phyloP scores from a whole-genome alignment of 2,329 filamentous ascomycete genomes.

The Colletotrichum sp. region DNA sequence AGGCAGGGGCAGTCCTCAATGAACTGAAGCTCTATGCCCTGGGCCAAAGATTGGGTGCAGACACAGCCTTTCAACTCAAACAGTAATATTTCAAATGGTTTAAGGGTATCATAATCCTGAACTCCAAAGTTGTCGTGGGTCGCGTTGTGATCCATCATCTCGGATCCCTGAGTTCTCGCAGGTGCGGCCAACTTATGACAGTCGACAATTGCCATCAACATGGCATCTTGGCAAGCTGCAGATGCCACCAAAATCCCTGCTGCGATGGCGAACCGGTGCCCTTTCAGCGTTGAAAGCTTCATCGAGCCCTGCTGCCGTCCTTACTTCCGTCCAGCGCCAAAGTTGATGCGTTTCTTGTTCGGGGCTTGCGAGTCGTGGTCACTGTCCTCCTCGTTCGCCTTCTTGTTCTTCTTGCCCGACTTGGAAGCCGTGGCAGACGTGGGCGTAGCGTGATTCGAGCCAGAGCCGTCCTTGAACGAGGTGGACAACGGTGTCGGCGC shows the following conservation, averaged over 20 bases:
- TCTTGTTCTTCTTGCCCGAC: conserved; percentile 54
- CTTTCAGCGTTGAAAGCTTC: background rate
- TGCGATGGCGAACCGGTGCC: background rate
- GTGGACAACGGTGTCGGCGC: conserved; percentile 62
- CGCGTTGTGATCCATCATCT: background rate
- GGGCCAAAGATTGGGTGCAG: background rate
- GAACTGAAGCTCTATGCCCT: background rate
- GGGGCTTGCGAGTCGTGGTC: conserved; percentile 59
- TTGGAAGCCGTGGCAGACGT: conserved; percentile 55
- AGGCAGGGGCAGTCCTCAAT: background rate
- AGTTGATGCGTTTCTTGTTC: conserved; percentile 64
- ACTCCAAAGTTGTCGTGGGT: background rate
- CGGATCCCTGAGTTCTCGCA: background rate
- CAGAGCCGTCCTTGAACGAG: conserved; percentile 51
- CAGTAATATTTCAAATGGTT: background rate
- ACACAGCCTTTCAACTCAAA: background rate
- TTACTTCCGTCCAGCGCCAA: conserved; percentile 59
- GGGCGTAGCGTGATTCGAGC: conserved; percentile 60
- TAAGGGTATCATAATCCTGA: conserved; percentile 4
- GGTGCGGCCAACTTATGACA: background rate
- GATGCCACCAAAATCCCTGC: background rate
- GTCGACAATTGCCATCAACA: background rate
- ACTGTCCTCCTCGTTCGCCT: conserved; percentile 57
- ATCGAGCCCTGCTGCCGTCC: background rate
- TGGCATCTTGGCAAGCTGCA: background rate